Conservation (phyloP, 192 early-diverging fungal genomes). For the Umbelopsis ramanniana region DNA sequence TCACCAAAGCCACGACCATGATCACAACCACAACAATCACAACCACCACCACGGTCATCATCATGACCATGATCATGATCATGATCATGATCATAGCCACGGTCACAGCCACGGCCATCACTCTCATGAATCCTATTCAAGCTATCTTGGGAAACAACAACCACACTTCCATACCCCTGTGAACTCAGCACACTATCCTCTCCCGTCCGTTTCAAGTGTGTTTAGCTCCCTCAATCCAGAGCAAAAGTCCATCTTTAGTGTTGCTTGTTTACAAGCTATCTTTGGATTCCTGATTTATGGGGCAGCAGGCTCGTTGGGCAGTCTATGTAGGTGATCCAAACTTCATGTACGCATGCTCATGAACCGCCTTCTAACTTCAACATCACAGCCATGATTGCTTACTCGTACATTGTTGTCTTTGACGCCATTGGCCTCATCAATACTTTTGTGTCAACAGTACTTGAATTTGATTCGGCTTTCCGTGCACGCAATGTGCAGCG, state of each 20-base stretch:
- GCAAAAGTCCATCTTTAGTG: conserved; percentile 62
- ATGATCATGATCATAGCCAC: conserved; percentile 26
- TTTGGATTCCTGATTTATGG: conserved; percentile 50
- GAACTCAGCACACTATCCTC: conserved; percentile 29
- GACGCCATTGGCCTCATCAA: conserved; percentile 63
- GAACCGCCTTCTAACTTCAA: neutral
- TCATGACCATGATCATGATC: conserved; percentile 28
- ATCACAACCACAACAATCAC: conserved; percentile 31
- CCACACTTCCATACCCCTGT: conserved; percentile 24
- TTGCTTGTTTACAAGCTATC: conserved; percentile 47
- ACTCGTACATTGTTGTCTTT: conserved; percentile 56
- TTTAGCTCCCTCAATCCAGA: conserved; percentile 45
- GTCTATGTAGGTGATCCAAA: conserved; percentile 44
- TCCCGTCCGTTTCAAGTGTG: conserved; percentile 47
- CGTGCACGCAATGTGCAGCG: conserved; percentile 51
- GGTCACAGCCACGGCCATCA: neutral
- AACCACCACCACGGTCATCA: conserved; percentile 30
- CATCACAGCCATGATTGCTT: conserved; percentile 48
- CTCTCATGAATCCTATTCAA: neutral
- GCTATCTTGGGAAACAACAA: conserved; percentile 3
- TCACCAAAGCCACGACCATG: neutral
- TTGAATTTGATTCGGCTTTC: conserved; percentile 45
- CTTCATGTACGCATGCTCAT: neutral
- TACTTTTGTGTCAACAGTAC: conserved; percentile 54
- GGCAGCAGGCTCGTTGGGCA: conserved; percentile 47